Evolutionary conservation across 2,329 filamentous ascomycete genomes (phyloP).

Genomic region (Chrysosporium keratinophilum): DNA sequence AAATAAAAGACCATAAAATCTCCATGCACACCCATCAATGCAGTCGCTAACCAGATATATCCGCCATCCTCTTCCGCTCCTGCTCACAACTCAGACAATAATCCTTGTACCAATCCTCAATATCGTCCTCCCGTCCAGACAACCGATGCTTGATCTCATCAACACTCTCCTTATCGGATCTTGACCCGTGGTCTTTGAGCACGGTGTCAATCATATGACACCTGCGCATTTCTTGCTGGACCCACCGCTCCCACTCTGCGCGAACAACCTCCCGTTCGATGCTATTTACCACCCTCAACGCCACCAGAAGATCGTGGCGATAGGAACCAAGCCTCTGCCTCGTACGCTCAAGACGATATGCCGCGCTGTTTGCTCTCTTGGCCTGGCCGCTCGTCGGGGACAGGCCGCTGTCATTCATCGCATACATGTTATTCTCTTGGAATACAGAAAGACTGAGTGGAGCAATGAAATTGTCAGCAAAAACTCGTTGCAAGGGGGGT

Average conservation of each 20-base stretch:
- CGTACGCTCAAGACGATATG: conserved; percentile 61
- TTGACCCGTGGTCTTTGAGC: conserved; percentile 25
- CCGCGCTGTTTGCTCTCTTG: conserved; percentile 25
- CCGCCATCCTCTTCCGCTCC: conserved; percentile 29
- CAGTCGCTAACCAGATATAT: conserved; percentile 4
- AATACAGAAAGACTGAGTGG: conserved; percentile 32
- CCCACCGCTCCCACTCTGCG: conserved; percentile 90
- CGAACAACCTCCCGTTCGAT: conserved; percentile 77
- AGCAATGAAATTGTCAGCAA: background rate
- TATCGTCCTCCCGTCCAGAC: conserved; percentile 32
- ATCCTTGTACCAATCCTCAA: conserved; percentile 47
- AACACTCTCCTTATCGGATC: conserved; percentile 18
- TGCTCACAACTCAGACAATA: conserved; percentile 53
- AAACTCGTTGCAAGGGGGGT: background rate
- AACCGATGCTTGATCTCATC: conserved; percentile 24
- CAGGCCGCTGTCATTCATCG: conserved; percentile 3
- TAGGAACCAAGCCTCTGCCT: conserved; percentile 73
- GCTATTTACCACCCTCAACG: conserved; percentile 78
- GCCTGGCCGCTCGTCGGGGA: background rate
- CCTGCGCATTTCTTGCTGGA: conserved; percentile 63
- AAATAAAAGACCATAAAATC: background rate
- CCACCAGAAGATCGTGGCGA: conserved; percentile 81
- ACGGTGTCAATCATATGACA: conserved; percentile 55
- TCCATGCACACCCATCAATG: background rate
- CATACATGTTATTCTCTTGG: conserved; percentile 28